phyloP scores from a whole-genome alignment of 805 yeast genomes.

The Metschnikowia chrysomelidarum region DNA sequence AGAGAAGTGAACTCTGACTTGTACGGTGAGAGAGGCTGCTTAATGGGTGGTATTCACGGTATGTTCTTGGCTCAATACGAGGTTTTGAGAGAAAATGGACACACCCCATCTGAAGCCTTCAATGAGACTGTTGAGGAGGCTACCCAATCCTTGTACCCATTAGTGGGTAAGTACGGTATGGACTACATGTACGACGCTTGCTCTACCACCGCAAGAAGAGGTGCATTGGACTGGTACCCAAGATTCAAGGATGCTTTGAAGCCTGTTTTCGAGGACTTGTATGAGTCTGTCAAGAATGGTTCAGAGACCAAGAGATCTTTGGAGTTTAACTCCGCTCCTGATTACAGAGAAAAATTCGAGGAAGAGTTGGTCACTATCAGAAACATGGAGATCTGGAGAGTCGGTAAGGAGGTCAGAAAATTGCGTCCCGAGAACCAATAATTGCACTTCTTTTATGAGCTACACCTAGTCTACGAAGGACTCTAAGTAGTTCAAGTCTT shows the following conservation, averaged over 20 bases:
- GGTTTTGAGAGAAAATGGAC: conserved; percentile 99
- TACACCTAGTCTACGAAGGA: conserved; percentile 38
- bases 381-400: conserved; percentile 98
- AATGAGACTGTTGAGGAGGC: conserved; percentile 99
- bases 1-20: conserved; percentile 98
- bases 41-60: conserved; percentile 99
- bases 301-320: conserved; percentile 96
- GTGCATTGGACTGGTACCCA: conserved; percentile 99
- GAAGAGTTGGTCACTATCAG: conserved; percentile 90
- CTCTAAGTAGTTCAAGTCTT: conserved; percentile 26
- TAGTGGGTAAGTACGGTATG: conserved; percentile 99
- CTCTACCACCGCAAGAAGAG: conserved; percentile 99
- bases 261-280: conserved; percentile 96
- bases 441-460: conserved; percentile 17
- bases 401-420: conserved; percentile 99
- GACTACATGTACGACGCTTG: conserved; percentile 99
- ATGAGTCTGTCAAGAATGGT: conserved; percentile 94
- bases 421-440: conserved; percentile 99
- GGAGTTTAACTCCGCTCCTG: conserved; percentile 97
- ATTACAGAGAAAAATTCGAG: conserved; percentile 96
- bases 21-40: conserved; percentile 99
- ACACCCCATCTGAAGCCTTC: conserved; percentile 99
- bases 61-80: conserved; percentile 99
- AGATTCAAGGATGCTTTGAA: conserved; percentile 97
- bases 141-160: conserved; percentile 98